Conservation (phyloP, 768 basidiomycete species). For the Rubroboletus satanas region DNA sequence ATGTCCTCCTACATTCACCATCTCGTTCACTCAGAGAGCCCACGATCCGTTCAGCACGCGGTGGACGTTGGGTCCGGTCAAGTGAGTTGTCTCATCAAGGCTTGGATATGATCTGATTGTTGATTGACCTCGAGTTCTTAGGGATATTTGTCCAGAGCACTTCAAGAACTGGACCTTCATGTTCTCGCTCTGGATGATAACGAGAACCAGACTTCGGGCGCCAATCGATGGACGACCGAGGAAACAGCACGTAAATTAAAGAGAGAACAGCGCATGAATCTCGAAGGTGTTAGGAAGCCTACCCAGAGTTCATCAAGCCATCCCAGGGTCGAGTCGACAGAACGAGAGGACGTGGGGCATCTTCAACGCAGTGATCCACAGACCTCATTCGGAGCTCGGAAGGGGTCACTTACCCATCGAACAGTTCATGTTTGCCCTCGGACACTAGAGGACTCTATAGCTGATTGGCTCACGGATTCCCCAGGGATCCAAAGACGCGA, state of each 20-base stretch:
- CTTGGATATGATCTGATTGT: neutral
- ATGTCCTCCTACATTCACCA: slow-evolving; percentile 54
- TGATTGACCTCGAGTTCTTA: slow-evolving; percentile 20
- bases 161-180: slow-evolving; percentile 36
- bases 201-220: slow-evolving; percentile 55
- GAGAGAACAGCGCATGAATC: slow-evolving; percentile 8
- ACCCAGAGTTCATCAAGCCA: neutral
- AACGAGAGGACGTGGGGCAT: neutral
- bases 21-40: slow-evolving; percentile 29
- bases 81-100: slow-evolving; percentile 31
- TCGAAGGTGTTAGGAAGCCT: neutral
- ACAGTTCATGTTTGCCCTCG: slow-evolving; percentile 52
- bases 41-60: slow-evolving; percentile 37
- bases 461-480: slow-evolving; percentile 47
- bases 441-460: slow-evolving; percentile 43
- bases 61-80: slow-evolving; percentile 78
- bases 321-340: neutral
- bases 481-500: neutral
- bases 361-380: neutral
- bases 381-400: neutral
- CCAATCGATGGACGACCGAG: slow-evolving; percentile 41
- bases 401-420: slow-evolving; percentile 48
- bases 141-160: slow-evolving; percentile 61
- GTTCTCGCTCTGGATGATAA: slow-evolving; percentile 69
- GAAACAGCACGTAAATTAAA: slow-evolving; percentile 19